These are phyloP conservation scores for Actinomortierella wolfii DNA, from an alignment of 371 early-diverging fungal genomes.

Conservation along the genomic window DNA sequence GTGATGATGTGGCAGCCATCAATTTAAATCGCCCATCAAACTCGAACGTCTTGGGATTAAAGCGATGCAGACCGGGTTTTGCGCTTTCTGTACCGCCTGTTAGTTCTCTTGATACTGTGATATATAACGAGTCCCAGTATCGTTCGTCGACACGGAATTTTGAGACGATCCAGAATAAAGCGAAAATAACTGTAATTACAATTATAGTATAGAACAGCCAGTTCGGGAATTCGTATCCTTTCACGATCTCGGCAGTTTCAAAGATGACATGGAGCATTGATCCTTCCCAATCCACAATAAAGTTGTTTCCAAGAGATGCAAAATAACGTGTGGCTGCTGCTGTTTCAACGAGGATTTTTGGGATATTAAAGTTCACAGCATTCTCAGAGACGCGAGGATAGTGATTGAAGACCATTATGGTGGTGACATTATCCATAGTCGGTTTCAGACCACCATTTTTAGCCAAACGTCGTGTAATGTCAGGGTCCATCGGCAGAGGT, in stretches of 20 bases:
- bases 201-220: background rate
- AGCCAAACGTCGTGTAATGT: background rate
- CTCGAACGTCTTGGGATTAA: background rate
- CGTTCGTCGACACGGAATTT: background rate
- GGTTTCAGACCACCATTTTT: constrained; percentile 1
- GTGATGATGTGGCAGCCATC: too few species aligned
- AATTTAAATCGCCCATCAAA: background rate
- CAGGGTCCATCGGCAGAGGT: background rate
- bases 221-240: background rate
- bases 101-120: constrained; percentile 2
- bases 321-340: background rate
- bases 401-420: background rate
- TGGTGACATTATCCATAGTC: background rate
- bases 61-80: background rate
- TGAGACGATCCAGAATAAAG: constrained; percentile 1
- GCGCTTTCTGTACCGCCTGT: too few species aligned
- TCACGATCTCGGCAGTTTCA: constrained; percentile 9
- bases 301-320: constrained; percentile 5
- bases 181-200: background rate
- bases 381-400: background rate
- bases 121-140: constrained; percentile 5
- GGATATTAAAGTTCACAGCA: background rate
- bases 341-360: constrained; percentile 2
- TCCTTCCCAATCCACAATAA: constrained; percentile 9
- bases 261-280: constrained; percentile 5